Conservation (phyloP, 176 grass and related monocot species). For the Aegilops speltoides region DNA sequence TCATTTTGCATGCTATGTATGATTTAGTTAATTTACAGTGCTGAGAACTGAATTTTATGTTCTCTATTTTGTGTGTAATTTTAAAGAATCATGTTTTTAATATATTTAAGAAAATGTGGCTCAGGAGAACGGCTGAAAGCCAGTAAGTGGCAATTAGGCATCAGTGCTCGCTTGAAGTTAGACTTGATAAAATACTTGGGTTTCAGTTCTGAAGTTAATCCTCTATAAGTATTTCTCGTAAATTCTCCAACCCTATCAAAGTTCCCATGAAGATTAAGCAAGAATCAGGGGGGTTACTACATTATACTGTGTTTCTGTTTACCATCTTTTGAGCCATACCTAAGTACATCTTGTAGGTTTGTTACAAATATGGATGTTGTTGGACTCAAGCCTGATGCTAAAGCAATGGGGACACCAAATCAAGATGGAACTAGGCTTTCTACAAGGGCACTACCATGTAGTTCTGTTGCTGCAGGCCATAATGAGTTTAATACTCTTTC, state of each 20-base stretch:
- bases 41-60: conserved; percentile 8
- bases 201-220: not conserved
- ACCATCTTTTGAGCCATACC: not conserved
- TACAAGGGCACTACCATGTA: conserved; percentile 53
- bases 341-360: conserved; percentile 64
- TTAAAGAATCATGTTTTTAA: not conserved
- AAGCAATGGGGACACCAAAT: conserved; percentile 37
- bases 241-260: not conserved
- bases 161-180: not conserved
- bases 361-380: conserved; percentile 76
- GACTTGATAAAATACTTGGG: not conserved
- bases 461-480: conserved; percentile 31
- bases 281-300: not conserved
- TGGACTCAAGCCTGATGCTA: conserved; percentile 64
- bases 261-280: conserved; percentile 5
- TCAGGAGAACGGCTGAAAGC: not conserved
- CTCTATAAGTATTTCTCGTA: not conserved
- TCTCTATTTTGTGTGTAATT: not conserved
- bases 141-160: conserved; percentile 1
- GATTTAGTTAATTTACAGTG: not conserved
- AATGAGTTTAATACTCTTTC: conserved; percentile 25
- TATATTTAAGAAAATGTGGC: not conserved
- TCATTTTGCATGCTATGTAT: not conserved
- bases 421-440: conserved; percentile 64
- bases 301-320: conserved; percentile 19